Conservation (phyloP, 2,329 filamentous ascomycete genomes). For the Harringtonia lauricola region DNA sequence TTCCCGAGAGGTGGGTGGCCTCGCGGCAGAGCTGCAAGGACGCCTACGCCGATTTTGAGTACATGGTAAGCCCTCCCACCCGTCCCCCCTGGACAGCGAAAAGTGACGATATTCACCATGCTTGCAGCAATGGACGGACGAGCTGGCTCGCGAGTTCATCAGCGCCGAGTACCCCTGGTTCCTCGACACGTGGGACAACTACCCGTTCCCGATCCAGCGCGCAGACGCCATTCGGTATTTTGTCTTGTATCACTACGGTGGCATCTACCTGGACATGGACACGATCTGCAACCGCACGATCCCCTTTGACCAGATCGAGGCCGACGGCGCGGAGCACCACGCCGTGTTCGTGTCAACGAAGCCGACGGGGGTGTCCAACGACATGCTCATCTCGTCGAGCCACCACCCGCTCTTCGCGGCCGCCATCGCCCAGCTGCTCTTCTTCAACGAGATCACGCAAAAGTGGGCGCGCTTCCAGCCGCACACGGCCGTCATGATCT, state of each 20-base stretch:
- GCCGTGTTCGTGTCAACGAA: conserved; percentile 13
- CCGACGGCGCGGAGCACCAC: conserved; percentile 1
- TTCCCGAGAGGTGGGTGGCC: conserved; percentile 17
- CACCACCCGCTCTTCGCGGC: too few species aligned
- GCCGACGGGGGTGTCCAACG: too few species aligned
- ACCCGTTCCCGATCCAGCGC: conserved; percentile 65
- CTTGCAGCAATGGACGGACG: conserved; percentile 65
- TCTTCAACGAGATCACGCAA: too few species aligned
- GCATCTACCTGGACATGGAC: conserved; percentile 73
- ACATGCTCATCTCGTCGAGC: too few species aligned
- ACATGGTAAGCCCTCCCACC: conserved; percentile 12
- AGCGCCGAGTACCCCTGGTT: conserved; percentile 68
- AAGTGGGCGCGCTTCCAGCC: too few species aligned
- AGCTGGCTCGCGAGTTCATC: conserved; percentile 59
- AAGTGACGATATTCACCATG: neutral
- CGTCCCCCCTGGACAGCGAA: too few species aligned
- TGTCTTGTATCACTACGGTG: conserved; percentile 64
- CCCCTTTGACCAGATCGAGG: neutral
- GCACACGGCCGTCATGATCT: too few species aligned
- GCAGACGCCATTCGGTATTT: conserved; percentile 75
- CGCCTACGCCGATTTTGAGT: conserved; percentile 17
- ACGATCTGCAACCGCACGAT: conserved; percentile 17
- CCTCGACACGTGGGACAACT: conserved; percentile 61
- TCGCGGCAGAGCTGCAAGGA: conserved; percentile 15
- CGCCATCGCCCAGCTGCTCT: too few species aligned